Percentiles rank a stretch among this genome's conserved stretches.
Conservation (phyloP, 345 rosid genomes). For the Aquilaria malaccensis region DNA sequence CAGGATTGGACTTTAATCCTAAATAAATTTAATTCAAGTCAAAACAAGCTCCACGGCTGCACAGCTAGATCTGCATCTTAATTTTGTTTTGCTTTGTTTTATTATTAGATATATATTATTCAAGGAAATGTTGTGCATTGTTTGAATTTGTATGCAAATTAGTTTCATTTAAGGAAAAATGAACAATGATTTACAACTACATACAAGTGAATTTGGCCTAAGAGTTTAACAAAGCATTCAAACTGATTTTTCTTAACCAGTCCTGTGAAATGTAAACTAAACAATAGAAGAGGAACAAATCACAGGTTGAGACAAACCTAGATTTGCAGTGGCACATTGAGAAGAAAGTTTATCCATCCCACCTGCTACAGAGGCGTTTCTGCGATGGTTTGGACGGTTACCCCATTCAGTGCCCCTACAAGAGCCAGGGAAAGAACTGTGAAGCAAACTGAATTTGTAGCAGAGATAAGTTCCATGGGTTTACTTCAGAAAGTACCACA, state of each 20-base stretch:
- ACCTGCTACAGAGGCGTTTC: constrained; percentile 68
- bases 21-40: no score
- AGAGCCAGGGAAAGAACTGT: constrained; percentile 6
- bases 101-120: no score
- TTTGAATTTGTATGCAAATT: not conserved
- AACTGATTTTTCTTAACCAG: no score
- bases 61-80: no score
- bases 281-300: no score
- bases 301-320: constrained; percentile 30
- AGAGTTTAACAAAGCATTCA: no score
- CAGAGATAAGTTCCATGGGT: not conserved
- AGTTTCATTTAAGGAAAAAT: not conserved
- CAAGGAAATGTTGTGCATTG: no score
- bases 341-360: constrained; percentile 47
- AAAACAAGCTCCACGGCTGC: no score
- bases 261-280: no score
- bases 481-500: constrained; percentile 2
- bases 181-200: not conserved
- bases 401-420: constrained; percentile 47
- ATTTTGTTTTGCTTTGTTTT: no score
- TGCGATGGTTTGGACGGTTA: constrained; percentile 41
- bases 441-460: not conserved
- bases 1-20: no score
- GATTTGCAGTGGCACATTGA: constrained; percentile 28
- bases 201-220: no score